Base-by-base conservation (phyloP, 2,329 filamentous ascomycete species). In the Myrmaecium sp. region DNA sequence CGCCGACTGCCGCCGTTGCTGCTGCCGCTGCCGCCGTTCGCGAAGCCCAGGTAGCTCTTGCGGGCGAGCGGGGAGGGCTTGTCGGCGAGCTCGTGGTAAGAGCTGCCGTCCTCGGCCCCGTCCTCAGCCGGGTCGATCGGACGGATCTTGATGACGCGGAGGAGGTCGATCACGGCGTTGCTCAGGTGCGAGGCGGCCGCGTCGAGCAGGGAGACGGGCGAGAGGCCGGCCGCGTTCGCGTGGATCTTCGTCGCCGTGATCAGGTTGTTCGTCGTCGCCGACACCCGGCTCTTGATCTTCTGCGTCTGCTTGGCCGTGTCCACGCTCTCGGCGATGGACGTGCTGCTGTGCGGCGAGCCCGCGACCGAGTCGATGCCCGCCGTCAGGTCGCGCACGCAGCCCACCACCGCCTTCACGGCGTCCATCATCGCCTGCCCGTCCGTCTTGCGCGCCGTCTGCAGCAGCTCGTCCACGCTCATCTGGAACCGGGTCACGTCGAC, bases 171-270 rank as follows among this genome's bases (percentile, higher is more conserved):
- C 14, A 95, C 66, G 2, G 84, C 74, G 4, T 79, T 73, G 2
- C 82, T 81, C 18, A 95, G 63, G 52, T 98, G 83, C 14, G 81
- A 89, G 5, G 86, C 83, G 2, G 89, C 86, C 3, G 86, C 89
- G 49, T 98, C 89, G 13, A 98, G 62, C 3, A 98, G 57, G 5
- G 82, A 92, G n/a, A 98, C 76, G 0, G 89, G 89, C 1, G 82
- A 86, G 17, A 98, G 67, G 16, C 89, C 89, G 12, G 70, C 73
- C 1, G 82, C 74, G 7, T 70, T 66, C 17, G 79, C 75, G 49
- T 89, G 93, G 45, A 93, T 93, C 57, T 91, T 93, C 17, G 81
- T 77, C 2, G 86, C 82, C 3, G 86, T 95, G 42, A 95, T 94
- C 31, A 98, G 62, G 44, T 86, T 89, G 60, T 95, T 95, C 25